Base-by-base conservation (phyloP, 176 grass and related monocot genomes). In the Musa acuminata region DNA sequence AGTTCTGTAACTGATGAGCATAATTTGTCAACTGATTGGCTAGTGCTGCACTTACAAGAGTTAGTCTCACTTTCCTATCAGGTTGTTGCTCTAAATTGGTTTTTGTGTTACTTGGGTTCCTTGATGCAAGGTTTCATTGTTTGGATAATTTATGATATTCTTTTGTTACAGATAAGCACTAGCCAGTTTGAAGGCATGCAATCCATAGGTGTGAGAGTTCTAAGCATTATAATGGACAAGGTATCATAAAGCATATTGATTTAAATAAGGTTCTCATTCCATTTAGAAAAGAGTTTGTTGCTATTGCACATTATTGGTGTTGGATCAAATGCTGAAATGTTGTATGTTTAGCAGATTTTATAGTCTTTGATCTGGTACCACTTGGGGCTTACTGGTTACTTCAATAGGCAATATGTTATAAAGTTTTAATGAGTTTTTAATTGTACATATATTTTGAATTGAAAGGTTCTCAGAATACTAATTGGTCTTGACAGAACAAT, bases 121-220 rank as follows among this genome's bases (percentile, higher is more conserved):
- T 70, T 2, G 9, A 69, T 29, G 16, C 64, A 58, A 49, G 13
- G 55, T 57, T 4, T 29, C 25, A 16, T 70, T 50, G 8, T 70
- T 50, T 70, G 67, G 16, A 16, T 17, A 55, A 17, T 24, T 86
- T 53, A 79, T 35, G 53, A 49, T 17, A 82, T 65, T 74, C 67
- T 82, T 50, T 60, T 74, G 52, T 76, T 69, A 76, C 89, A 97
- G 94, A 93, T 98, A 83, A 93, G 94, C 62, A 98, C 90, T 78
- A 90, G 88, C 22, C 87, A 89, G 71, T 93, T 98, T 83, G 94
- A 98, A 85, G 94, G 90, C 55, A 98, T 98, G 90, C 94, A 98
- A 82, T 82, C 85, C 21, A 98, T 87, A 78, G 94, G 94, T 13
- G 82, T 98, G 53, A 87, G 82, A 66, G 86, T 98, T 80, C 81